Percentiles rank a stretch among this genome's conserved stretches.
phyloP scores from a whole-genome alignment of 805 yeast species.

The Teunomyces aglyptinius region DNA sequence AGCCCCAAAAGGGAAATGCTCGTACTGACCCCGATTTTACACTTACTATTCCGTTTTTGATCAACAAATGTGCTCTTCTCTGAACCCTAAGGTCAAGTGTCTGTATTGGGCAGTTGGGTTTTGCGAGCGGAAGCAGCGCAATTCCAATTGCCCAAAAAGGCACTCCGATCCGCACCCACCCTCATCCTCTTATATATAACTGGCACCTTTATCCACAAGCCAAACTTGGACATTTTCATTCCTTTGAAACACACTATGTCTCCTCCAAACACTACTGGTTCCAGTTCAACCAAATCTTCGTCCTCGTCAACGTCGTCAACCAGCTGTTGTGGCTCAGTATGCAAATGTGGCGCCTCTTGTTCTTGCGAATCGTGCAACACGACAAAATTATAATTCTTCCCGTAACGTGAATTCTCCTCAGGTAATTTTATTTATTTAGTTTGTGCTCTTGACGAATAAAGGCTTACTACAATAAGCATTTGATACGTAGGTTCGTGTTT shows the following conservation, averaged over 20 bases:
- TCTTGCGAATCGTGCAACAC: slow-evolving; percentile 42
- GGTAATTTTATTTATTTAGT: too few species aligned
- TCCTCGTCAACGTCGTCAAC: slow-evolving; percentile 18
- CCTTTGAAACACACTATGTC: too few species aligned
- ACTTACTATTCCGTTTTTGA: background rate
- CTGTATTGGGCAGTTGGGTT: background rate
- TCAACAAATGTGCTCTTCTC: background rate
- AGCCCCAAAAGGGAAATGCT: background rate
- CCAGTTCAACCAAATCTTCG: slow-evolving; percentile 11
- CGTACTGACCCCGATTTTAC: background rate
- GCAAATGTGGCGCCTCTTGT: slow-evolving; percentile 44
- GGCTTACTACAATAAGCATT: background rate
- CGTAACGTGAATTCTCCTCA: background rate
- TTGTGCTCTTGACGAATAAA: too few species aligned
- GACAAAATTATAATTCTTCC: slow-evolving; percentile 30
- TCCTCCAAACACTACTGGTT: background rate
- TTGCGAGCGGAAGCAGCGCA: slow-evolving; percentile 2
- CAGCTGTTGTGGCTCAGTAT: slow-evolving; percentile 35
- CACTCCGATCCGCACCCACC: background rate
- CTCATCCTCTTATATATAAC: background rate
- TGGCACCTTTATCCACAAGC: background rate
- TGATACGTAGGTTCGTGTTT: background rate
- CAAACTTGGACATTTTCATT: slow-evolving; percentile 4
- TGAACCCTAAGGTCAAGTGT: background rate
- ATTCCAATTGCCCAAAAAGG: slow-evolving; percentile 1